phyloP scores from a whole-genome alignment of 352 stramenopile species.

The Globisporangium rhizosaccharum region DNA sequence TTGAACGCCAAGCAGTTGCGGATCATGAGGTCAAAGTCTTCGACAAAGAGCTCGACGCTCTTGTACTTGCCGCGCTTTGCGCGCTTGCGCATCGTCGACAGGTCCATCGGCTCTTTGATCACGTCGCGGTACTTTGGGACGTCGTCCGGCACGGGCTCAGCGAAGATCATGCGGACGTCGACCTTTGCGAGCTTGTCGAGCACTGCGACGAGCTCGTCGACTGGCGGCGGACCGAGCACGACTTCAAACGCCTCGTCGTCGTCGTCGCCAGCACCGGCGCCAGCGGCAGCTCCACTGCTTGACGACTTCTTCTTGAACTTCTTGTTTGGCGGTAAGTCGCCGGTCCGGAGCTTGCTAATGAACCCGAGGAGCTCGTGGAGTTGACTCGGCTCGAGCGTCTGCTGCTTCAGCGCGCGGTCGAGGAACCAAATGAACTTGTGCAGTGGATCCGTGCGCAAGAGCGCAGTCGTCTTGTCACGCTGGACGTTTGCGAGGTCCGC shows the following conservation, averaged over 20 bases:
- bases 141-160: constrained; percentile 77
- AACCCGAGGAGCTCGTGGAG: constrained; percentile 68
- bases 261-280: constrained; percentile 22
- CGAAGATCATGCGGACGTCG: constrained; percentile 76
- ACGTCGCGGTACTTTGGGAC: constrained; percentile 81
- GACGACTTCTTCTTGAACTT: constrained; percentile 65
- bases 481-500: constrained; percentile 77
- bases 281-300: constrained; percentile 14
- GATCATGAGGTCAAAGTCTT: constrained; percentile 85
- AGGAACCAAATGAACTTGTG: constrained; percentile 90
- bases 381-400: constrained; percentile 58
- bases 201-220: constrained; percentile 59
- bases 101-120: constrained; percentile 83
- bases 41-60: constrained; percentile 66
- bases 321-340: constrained; percentile 69
- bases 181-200: constrained; percentile 80
- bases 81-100: constrained; percentile 80
- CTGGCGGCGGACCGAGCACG: constrained; percentile 63
- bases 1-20: constrained; percentile 87
- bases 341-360: constrained; percentile 61
- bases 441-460: constrained; percentile 67
- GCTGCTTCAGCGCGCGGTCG: constrained; percentile 73
- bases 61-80: constrained; percentile 79
- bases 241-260: constrained; percentile 83
- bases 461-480: constrained; percentile 65